Evolutionary conservation across 805 yeast genomes (phyloP).

Genomic region (Starmerella bacillaris): DNA sequence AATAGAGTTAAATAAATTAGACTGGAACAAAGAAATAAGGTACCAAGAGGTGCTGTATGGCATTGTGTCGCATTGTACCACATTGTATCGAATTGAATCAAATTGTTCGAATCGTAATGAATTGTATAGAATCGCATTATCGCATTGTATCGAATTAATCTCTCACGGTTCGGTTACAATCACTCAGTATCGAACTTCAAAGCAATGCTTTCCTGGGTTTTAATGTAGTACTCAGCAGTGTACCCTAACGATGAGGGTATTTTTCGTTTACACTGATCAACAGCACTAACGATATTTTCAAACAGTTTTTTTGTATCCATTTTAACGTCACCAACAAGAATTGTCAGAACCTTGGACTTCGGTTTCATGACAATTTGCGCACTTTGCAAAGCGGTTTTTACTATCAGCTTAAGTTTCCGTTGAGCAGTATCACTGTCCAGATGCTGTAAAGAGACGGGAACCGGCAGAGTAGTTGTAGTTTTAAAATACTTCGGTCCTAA

Average conservation of each 20-base stretch:
- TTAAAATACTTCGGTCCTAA: slow-evolving; percentile 17
- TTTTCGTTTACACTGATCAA: slow-evolving; percentile 2
- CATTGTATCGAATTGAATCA: no score
- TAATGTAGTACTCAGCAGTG: slow-evolving; percentile 12
- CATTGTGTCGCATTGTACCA: no score
- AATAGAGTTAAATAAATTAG: no score
- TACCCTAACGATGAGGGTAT: slow-evolving; percentile 12
- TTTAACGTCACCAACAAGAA: slow-evolving; percentile 16
- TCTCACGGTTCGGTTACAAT: no score
- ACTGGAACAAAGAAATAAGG: no score
- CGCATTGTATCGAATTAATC: no score
- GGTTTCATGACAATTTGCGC: slow-evolving; percentile 17
- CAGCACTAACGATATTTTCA: slow-evolving; percentile 14
- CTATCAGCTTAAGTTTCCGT: slow-evolving; percentile 4
- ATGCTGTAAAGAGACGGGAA: slow-evolving; percentile 5
- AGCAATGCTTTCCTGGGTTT: slow-evolving; percentile 17
- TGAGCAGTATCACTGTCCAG: slow-evolving; percentile 3
- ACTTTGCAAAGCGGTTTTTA: slow-evolving; percentile 4
- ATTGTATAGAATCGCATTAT: no score
- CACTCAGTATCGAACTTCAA: slow-evolving; percentile 4
- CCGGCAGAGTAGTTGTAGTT: slow-evolving; percentile 14
- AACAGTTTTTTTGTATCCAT: slow-evolving; percentile 15
- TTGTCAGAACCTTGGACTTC: slow-evolving; percentile 7
- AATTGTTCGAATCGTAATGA: no score
- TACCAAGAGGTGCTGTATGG: no score